These are phyloP conservation scores for Dactylonectria macrodidyma DNA, from an alignment of 2,329 filamentous ascomycete species.

Conservation along the genomic window DNA sequence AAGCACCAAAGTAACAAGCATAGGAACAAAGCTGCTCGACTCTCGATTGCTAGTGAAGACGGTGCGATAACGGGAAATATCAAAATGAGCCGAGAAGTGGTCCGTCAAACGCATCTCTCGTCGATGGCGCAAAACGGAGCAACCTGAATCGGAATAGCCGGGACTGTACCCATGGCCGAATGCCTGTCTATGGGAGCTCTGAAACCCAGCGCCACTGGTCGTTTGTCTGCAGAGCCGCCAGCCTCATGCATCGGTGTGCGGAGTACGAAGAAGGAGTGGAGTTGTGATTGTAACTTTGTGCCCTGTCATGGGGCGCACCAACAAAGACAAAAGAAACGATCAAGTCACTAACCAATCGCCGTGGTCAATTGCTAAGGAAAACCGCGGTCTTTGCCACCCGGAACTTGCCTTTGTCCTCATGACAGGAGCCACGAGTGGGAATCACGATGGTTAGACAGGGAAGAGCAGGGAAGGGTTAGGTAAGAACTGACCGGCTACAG, in stretches of 20 bases:
- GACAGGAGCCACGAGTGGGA: constrained; percentile 13
- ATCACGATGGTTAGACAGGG: constrained; percentile 14
- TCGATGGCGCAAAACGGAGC: constrained; percentile 33
- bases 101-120: constrained; percentile 20
- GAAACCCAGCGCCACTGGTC: constrained; percentile 36
- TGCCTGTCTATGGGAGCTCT: constrained; percentile 20
- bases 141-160: constrained; percentile 7
- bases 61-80: constrained; percentile 33
- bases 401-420: constrained; percentile 13
- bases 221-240: constrained; percentile 4
- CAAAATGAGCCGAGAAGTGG: constrained; percentile 29
- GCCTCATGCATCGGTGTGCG: constrained; percentile 24
- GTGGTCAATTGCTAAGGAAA: constrained; percentile 38
- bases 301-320: not conserved
- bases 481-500: constrained; percentile 21
- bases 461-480: constrained; percentile 27
- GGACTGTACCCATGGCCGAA: not conserved
- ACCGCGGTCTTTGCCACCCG: constrained; percentile 19
- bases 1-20: no score
- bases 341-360: constrained; percentile 39
- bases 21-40: no score
- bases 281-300: constrained; percentile 18
- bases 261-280: no score
- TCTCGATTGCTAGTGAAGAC: not conserved
- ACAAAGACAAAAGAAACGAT: not conserved